Conservation (phyloP, 2,329 filamentous ascomycete genomes). For the Triangularia verruculosa region DNA sequence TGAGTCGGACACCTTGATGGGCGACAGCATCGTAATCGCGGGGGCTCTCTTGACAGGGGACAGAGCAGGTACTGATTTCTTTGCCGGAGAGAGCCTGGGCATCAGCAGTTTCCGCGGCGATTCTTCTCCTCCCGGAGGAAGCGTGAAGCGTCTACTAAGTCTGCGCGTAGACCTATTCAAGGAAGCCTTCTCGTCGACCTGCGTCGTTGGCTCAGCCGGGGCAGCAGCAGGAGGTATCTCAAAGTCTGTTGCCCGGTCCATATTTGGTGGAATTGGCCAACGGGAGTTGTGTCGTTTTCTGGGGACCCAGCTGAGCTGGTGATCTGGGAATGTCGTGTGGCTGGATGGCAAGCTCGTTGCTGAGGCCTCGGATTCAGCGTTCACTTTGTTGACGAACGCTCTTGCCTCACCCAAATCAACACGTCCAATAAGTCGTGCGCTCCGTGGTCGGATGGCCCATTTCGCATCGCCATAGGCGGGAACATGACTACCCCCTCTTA, state of each 20-base stretch:
- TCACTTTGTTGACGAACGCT: slow-evolving; percentile 7
- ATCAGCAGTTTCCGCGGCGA: slow-evolving; percentile 22
- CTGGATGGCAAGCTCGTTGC: neutral
- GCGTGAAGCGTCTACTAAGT: slow-evolving; percentile 30
- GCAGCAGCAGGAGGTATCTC: slow-evolving; percentile 16
- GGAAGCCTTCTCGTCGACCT: slow-evolving; percentile 26
- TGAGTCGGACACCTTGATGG: slow-evolving; percentile 28
- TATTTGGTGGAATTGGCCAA: slow-evolving; percentile 30
- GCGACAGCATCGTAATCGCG: slow-evolving; percentile 16
- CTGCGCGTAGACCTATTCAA: slow-evolving; percentile 29
- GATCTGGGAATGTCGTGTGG: slow-evolving; percentile 25
- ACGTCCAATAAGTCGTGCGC: slow-evolving; percentile 12
- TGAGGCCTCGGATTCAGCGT: slow-evolving; percentile 11
- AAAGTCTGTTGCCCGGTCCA: slow-evolving; percentile 28
- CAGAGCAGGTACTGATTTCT: slow-evolving; percentile 4
- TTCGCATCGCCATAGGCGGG: slow-evolving; percentile 33
- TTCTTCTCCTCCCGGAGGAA: slow-evolving; percentile 20
- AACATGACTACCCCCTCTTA: slow-evolving; percentile 30
- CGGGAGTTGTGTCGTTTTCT: slow-evolving; percentile 35
- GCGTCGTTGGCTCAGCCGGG: slow-evolving; percentile 15
- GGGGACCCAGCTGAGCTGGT: slow-evolving; percentile 28
- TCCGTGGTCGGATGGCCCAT: slow-evolving; percentile 29
- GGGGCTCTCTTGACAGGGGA: slow-evolving; percentile 25
- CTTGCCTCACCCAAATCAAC: slow-evolving; percentile 27
- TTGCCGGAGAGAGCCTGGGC: slow-evolving; percentile 19